These are phyloP conservation scores for Volvariella volvacea DNA, from an alignment of 1,284 basidiomycete species.

Conservation along the genomic window DNA sequence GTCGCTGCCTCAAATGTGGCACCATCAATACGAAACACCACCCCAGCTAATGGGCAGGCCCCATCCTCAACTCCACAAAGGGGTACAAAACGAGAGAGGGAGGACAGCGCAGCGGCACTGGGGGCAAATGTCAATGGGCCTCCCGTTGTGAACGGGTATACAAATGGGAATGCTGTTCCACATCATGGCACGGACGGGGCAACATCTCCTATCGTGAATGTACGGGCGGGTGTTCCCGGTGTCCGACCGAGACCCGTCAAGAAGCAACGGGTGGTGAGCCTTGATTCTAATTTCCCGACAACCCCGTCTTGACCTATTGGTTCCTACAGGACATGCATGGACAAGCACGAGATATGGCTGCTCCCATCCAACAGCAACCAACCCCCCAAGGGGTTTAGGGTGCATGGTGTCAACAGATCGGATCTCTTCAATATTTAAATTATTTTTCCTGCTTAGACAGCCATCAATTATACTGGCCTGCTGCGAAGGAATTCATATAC, in stretches of 20 bases:
- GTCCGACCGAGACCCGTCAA: slow-evolving; percentile 65
- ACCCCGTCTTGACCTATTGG: slow-evolving; percentile 2
- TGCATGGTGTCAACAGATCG: not conserved
- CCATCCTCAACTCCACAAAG: slow-evolving; percentile 13
- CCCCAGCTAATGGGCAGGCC: slow-evolving; percentile 14
- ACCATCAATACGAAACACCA: slow-evolving; percentile 12
- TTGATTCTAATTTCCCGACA: slow-evolving; percentile 9
- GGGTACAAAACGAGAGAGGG: slow-evolving; percentile 47
- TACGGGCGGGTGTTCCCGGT: slow-evolving; percentile 48
- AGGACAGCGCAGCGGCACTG: slow-evolving; percentile 16
- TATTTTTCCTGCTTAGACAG: too few species aligned
- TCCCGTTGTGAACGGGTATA: slow-evolving; percentile 20
- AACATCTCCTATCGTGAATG: slow-evolving; percentile 27
- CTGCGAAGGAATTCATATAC: too few species aligned
- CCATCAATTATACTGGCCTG: too few species aligned
- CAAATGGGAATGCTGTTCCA: slow-evolving; percentile 14
- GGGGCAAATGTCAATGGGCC: slow-evolving; percentile 13
- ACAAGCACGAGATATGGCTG: slow-evolving; percentile 34
- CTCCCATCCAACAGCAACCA: slow-evolving; percentile 40
- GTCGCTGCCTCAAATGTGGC: slow-evolving; percentile 14
- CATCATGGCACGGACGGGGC: slow-evolving; percentile 10
- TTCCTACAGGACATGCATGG: slow-evolving; percentile 37
- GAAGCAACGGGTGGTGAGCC: slow-evolving; percentile 67
- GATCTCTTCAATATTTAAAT: not conserved
- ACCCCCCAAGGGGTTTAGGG: slow-evolving; percentile 44